These are phyloP conservation scores for Urostyla sp. DNA, from an alignment of 73 alveolate species.

Conservation along the genomic window DNA sequence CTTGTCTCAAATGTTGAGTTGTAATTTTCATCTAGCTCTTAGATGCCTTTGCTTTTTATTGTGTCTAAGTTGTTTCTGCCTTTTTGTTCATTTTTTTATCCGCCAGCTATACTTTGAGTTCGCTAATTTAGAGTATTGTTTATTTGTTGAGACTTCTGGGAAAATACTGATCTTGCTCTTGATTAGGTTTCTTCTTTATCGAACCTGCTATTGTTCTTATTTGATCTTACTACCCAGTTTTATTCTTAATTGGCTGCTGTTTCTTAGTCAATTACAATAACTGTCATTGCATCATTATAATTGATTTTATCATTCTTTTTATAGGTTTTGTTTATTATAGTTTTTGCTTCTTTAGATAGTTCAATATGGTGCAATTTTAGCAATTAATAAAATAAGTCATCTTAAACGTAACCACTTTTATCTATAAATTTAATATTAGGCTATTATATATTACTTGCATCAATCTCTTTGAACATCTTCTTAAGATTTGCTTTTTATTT, in stretches of 20 bases:
- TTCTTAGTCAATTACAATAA: constrained; percentile 14
- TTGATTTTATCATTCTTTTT: constrained; percentile 39
- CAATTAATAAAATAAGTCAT: constrained; percentile 30
- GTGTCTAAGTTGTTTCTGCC: background rate
- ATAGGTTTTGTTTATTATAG: background rate
- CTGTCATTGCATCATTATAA: constrained; percentile 45
- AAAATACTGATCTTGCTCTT: background rate
- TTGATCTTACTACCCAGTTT: constrained; percentile 39
- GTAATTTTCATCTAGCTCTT: constrained; percentile 1
- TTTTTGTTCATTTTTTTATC: background rate
- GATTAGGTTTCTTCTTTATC: constrained; percentile 27
- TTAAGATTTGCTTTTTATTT: constrained; percentile 23
- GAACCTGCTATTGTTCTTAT: constrained; percentile 1
- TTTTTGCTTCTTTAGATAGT: constrained; percentile 26
- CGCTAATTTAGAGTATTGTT: background rate
- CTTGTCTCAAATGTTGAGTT: background rate
- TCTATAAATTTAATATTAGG: background rate
- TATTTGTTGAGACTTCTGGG: constrained; percentile 15
- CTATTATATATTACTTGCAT: constrained; percentile 9
- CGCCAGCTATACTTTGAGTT: background rate
- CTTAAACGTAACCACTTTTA: constrained; percentile 51
- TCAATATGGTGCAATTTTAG: constrained; percentile 17
- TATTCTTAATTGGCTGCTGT: constrained; percentile 16
- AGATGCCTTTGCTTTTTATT: background rate
- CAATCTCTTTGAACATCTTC: constrained; percentile 47